Evolutionary conservation across 208 protist genomes (phyloP).

Genomic region (Trypanosoma platydactyli): DNA sequence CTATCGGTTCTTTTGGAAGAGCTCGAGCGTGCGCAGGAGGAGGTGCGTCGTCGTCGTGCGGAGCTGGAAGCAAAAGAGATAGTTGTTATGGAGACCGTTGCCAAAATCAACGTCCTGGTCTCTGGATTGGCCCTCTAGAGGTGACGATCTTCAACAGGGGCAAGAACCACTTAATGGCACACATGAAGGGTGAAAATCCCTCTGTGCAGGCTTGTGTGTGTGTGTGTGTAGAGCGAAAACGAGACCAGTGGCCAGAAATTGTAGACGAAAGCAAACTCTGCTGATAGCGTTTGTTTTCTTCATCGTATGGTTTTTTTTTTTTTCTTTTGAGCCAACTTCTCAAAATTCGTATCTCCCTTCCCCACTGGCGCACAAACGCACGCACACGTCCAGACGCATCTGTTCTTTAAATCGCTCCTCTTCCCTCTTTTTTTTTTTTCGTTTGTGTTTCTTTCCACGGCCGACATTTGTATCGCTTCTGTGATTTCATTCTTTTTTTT

Average conservation of each 20-base stretch:
- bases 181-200: no score
- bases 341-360: background rate
- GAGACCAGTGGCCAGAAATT: no score
- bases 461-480: conserved; percentile 3
- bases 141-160: no score
- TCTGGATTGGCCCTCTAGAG: conserved; percentile 2
- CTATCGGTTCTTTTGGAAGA: conserved; percentile 8
- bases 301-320: background rate
- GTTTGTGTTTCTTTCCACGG: background rate
- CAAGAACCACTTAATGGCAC: no score
- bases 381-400: background rate
- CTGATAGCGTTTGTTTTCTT: no score
- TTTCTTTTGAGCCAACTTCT: background rate
- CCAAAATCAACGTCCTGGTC: conserved; percentile 25
- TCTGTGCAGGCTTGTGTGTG: no score
- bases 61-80: conserved; percentile 42
- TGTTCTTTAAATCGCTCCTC: background rate
- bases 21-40: conserved; percentile 27
- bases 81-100: conserved; percentile 44
- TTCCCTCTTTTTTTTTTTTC: conserved; percentile 4
- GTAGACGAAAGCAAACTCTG: no score
- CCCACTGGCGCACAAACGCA: background rate
- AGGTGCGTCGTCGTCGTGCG: conserved; percentile 32
- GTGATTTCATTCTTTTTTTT: background rate
- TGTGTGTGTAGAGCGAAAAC: conserved; percentile 1